These are phyloP conservation scores for Ensete ventricosum DNA, from an alignment of 176 grass and related monocot species.

Conservation along the genomic window DNA sequence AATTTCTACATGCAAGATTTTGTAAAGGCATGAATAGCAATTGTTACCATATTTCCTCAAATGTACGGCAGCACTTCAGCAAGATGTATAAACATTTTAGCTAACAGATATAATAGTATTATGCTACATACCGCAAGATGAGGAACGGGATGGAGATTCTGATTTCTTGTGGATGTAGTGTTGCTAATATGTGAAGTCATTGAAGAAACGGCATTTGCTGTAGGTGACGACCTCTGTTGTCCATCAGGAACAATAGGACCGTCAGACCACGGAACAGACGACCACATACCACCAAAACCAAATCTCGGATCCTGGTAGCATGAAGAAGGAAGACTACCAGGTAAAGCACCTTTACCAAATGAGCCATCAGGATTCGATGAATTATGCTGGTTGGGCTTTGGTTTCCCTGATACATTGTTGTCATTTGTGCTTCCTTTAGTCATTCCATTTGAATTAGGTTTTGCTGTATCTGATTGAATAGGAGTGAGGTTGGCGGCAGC, in stretches of 20 bases:
- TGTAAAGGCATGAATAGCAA: not conserved
- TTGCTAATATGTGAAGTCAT: not conserved
- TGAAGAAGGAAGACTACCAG: conserved; percentile 11
- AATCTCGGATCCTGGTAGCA: conserved; percentile 14
- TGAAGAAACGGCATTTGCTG: conserved; percentile 6
- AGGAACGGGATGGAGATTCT: not conserved
- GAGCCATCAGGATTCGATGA: not conserved
- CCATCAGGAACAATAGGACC: conserved; percentile 8
- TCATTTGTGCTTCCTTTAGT: not conserved
- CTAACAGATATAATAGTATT: not conserved
- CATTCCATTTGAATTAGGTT: not conserved
- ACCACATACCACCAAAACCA: conserved; percentile 20
- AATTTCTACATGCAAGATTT: not conserved
- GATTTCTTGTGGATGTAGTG: conserved; percentile 5
- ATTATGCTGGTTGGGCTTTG: conserved; percentile 11
- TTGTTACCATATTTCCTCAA: not conserved
- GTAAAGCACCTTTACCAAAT: not conserved
- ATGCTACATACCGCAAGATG: not conserved
- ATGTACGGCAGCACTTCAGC: not conserved
- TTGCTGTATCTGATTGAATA: not conserved
- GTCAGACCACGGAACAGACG: conserved; percentile 20
- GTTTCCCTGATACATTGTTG: not conserved
- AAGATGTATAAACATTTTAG: not conserved
- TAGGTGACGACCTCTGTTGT: conserved; percentile 1
- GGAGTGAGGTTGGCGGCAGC: conserved; percentile 9